Conservation (phyloP, 1,284 basidiomycete species). For the Melampsora larici-populina region DNA sequence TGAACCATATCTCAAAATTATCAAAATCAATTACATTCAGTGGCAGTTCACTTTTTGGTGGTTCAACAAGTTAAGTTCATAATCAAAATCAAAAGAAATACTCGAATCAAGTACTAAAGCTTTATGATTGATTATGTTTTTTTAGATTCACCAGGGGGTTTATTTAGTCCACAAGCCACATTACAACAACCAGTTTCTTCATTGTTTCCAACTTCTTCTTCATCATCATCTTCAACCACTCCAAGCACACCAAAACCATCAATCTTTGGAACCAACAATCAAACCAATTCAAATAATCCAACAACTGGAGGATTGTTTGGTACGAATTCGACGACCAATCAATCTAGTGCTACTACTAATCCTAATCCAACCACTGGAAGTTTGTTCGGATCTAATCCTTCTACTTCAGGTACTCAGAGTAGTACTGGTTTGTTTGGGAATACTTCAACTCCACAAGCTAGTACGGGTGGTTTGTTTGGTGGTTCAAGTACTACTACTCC, state of each 20-base stretch:
- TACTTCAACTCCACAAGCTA: constrained; percentile 31
- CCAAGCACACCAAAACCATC: background rate
- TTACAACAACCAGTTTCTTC: background rate
- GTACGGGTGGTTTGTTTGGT: constrained; percentile 52
- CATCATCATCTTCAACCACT: background rate
- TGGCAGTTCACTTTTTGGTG: too few species aligned
- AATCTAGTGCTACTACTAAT: background rate
- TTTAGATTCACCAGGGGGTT: background rate
- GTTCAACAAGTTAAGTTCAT: too few species aligned
- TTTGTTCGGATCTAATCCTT: background rate
- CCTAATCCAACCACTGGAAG: background rate
- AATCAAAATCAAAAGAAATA: too few species aligned
- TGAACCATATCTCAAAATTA: too few species aligned
- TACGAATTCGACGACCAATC: background rate
- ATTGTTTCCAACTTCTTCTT: background rate
- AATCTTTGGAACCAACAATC: background rate
- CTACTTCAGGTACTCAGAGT: constrained; percentile 11
- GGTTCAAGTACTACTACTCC: constrained; percentile 46
- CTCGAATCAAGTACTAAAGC: too few species aligned
- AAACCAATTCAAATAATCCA: background rate
- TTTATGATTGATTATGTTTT: too few species aligned
- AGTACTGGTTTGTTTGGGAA: constrained; percentile 53
- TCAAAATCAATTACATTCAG: too few species aligned
- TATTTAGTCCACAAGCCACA: background rate
- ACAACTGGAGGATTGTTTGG: background rate